A percentile compares a stretch with the other conserved stretches of the same genome.
These are phyloP conservation scores for Macaranga tanarius DNA, from an alignment of 441 rosid species.

Conservation along the genomic window DNA sequence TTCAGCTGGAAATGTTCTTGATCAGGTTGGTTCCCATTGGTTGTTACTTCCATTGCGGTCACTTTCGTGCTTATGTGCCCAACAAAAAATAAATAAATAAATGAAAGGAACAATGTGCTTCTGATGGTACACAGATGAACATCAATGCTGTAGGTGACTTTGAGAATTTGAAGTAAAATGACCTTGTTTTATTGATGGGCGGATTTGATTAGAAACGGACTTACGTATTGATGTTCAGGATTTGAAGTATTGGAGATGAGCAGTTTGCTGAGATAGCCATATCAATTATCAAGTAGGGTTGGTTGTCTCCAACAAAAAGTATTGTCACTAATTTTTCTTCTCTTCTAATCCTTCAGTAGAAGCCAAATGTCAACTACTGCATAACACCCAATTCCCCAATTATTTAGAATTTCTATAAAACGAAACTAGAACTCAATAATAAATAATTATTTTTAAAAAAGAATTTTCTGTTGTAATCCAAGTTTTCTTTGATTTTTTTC, in stretches of 20 bases:
- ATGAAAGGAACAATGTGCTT: neutral
- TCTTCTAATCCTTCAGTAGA: neutral
- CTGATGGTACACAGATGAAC: neutral
- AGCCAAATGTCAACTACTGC: neutral
- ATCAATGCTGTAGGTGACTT: neutral
- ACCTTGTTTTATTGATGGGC: too few species aligned
- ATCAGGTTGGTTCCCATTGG: conserved; percentile 63
- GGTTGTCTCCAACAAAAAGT: neutral
- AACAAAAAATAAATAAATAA: neutral
- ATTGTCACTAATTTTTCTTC: neutral
- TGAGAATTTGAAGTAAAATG: neutral
- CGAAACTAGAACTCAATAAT: neutral
- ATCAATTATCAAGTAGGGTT: too few species aligned
- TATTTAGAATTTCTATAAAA: neutral
- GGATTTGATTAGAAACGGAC: neutral
- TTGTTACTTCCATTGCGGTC: conserved; percentile 9
- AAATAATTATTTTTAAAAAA: neutral
- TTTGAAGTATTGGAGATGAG: neutral
- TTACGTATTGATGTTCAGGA: neutral
- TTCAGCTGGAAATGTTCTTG: conserved; percentile 73
- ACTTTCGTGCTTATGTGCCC: neutral
- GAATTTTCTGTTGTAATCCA: neutral
- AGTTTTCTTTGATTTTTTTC: neutral
- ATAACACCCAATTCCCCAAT: neutral
- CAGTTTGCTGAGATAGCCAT: neutral